Evolutionary conservation across 2,329 filamentous ascomycete genomes (phyloP), one percentile per base, ranked within the genome.

Genomic region (Metarhizium rileyi): DNA sequence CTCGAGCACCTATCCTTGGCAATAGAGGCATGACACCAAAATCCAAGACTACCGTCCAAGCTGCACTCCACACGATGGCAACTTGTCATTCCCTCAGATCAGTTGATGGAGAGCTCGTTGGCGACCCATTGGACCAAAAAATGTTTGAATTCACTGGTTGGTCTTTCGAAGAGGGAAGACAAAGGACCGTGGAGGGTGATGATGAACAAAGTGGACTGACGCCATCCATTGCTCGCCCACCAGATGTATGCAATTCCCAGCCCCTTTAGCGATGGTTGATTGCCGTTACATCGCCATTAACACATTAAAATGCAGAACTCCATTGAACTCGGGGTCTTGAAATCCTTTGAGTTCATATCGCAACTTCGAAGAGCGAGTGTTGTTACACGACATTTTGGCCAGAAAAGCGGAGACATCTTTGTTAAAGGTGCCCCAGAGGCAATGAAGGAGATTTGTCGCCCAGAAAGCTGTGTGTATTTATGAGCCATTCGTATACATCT

Each of bases 141-240:
- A 98, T 98, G 93, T 98, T 98, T 63, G 85, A 95, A 56, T 98
- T 95, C 58, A 97, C 93, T 0, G 78, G 80, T 5, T 98, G 93
- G 93, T 79, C 81, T 3, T 98, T 88, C 58, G 87, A 95, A 63
- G 93, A 98, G 70, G 89, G 90, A 2, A 83, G 83, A 43, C 83
- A 90, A 57, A 76, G 77, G 47, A 68, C 75, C 23, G 78, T 76
- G 26, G 80, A 80, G 47, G 75, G 75, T 40, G 84, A 88, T 20
- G 87, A 91, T 44, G 86, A 90, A 51, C 84, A 84, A 59, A 74
- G 78, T 4, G 83, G 84, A 7, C 76, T 96, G 35, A 84, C 86
- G 1, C 93, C 91, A n/a, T 91, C 93, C 2, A 82, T 96, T 53
- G 91, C 91, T 23, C 79, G 87, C 48, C 91, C 93, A 5, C 89